A percentile compares a stretch with the other conserved stretches of the same genome.
Conservation (phyloP, 768 basidiomycete genomes). For the Russula lepida region DNA sequence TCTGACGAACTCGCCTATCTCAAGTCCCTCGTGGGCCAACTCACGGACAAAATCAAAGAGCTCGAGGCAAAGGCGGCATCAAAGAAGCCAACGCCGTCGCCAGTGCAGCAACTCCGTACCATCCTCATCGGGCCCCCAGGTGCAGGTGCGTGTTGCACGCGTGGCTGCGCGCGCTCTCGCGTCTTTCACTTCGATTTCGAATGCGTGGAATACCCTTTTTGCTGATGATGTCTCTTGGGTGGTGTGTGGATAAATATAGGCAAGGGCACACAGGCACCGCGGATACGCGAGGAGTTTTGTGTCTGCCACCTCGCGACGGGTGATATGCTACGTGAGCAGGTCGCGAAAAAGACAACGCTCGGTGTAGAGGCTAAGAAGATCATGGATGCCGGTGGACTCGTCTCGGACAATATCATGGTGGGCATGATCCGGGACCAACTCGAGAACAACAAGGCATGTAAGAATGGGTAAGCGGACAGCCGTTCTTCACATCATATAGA, state of each 20-base stretch:
- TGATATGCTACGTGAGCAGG: slow-evolving; percentile 96
- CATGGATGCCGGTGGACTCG: slow-evolving; percentile 94
- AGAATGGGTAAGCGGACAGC: slow-evolving; percentile 72
- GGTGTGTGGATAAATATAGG: slow-evolving; percentile 42
- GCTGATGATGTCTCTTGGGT: background rate
- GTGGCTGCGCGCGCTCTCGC: background rate
- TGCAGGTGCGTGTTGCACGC: slow-evolving; percentile 62
- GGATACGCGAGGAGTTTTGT: slow-evolving; percentile 86
- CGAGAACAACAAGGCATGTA: slow-evolving; percentile 85
- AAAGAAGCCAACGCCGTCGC: slow-evolving; percentile 35
- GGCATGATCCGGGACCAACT: slow-evolving; percentile 96
- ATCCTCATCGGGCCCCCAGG: slow-evolving; percentile 96
- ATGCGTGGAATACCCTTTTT: background rate
- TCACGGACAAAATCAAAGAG: slow-evolving; percentile 78
- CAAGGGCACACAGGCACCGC: slow-evolving; percentile 97
- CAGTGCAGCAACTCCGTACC: slow-evolving; percentile 74
- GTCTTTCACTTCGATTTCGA: background rate
- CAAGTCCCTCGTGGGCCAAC: slow-evolving; percentile 83
- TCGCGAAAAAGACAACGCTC: slow-evolving; percentile 74
- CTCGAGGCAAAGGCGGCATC: slow-evolving; percentile 61
- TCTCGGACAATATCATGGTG: slow-evolving; percentile 95
- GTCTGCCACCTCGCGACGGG: slow-evolving; percentile 98
- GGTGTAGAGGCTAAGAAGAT: slow-evolving; percentile 93
- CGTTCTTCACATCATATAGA: background rate
- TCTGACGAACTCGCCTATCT: slow-evolving; percentile 87